Conservation (phyloP, 352 stramenopile species). For the Globisporangium recalcitrans region DNA sequence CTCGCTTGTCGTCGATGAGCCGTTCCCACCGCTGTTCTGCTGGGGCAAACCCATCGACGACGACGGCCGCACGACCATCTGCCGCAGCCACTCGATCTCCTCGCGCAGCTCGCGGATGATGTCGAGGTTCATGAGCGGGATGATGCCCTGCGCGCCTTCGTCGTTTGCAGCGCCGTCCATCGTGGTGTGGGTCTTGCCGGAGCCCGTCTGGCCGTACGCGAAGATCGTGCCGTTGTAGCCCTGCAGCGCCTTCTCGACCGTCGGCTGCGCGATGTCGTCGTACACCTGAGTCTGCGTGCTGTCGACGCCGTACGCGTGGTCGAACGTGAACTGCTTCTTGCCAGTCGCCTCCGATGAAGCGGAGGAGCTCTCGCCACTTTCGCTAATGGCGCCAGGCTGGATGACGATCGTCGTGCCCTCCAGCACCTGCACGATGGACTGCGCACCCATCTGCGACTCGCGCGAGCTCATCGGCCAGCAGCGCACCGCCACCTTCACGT, state of each 20-base stretch:
- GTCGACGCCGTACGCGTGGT: conserved; percentile 72
- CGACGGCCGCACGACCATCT: conserved; percentile 67
- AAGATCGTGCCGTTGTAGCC: conserved; percentile 83
- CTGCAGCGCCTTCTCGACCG: conserved; percentile 75
- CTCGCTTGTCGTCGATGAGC: conserved; percentile 17
- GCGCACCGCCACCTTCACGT: conserved; percentile 88
- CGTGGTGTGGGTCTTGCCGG: conserved; percentile 88
- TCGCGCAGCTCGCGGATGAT: conserved; percentile 88
- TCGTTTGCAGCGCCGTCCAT: conserved; percentile 46
- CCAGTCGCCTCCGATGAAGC: conserved; percentile 6
- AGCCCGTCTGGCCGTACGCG: conserved; percentile 69
- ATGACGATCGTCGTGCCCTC: conserved; percentile 58
- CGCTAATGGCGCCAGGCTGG: conserved; percentile 20
- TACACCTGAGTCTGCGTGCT: conserved; percentile 82
- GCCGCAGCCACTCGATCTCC: conserved; percentile 88
- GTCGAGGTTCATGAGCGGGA: conserved; percentile 86
- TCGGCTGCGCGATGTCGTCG: conserved; percentile 58
- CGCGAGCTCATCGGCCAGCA: conserved; percentile 81
- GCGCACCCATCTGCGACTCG: conserved; percentile 59
- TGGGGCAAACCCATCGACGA: conserved; percentile 17
- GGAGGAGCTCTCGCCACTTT: background rate
- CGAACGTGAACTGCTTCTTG: conserved; percentile 77
- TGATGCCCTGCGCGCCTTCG: conserved; percentile 62
- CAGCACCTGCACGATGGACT: conserved; percentile 49
- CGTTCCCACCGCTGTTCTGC: background rate